Evolutionary conservation across 352 stramenopile species (phyloP).

Genomic region (Phytophthora aleatoria): DNA sequence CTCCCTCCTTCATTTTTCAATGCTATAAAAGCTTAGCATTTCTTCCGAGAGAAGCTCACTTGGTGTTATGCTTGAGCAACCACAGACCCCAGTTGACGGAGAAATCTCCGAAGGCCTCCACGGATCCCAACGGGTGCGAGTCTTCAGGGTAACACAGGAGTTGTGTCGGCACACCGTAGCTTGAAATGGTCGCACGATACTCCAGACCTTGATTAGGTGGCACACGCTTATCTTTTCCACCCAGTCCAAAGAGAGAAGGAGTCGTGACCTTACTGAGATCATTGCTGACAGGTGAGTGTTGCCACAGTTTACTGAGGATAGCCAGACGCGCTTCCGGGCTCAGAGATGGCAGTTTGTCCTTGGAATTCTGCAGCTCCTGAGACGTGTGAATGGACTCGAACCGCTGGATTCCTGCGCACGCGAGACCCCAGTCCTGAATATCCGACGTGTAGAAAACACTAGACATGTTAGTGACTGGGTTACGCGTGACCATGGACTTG

Average conservation of each 20-base stretch:
- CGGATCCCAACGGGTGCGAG: constrained; percentile 69
- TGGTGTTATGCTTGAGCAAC: constrained; percentile 61
- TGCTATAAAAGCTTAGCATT: too few species aligned
- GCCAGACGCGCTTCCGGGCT: constrained; percentile 53
- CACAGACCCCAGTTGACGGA: constrained; percentile 79
- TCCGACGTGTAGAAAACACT: constrained; percentile 94
- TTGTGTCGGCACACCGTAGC: constrained; percentile 55
- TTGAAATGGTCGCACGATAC: constrained; percentile 88
- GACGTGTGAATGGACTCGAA: constrained; percentile 89
- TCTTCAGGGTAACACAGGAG: constrained; percentile 80
- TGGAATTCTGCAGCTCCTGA: constrained; percentile 46
- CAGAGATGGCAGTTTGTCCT: constrained; percentile 38
- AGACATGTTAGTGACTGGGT: constrained; percentile 95
- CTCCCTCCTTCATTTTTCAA: too few species aligned
- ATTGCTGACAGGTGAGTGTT: constrained; percentile 86
- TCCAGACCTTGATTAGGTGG: constrained; percentile 92
- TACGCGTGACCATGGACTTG: constrained; percentile 87
- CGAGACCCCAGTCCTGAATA: constrained; percentile 97
- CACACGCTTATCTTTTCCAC: constrained; percentile 91
- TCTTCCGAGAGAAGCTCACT: constrained; percentile 8
- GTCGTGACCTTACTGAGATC: constrained; percentile 88
- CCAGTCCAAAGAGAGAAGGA: constrained; percentile 92
- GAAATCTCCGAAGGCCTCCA: constrained; percentile 74
- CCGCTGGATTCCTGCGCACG: constrained; percentile 76
- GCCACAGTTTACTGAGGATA: constrained; percentile 85